Base-by-base conservation (phyloP, 164 flowering plant species). In the Piper betle region DNA sequence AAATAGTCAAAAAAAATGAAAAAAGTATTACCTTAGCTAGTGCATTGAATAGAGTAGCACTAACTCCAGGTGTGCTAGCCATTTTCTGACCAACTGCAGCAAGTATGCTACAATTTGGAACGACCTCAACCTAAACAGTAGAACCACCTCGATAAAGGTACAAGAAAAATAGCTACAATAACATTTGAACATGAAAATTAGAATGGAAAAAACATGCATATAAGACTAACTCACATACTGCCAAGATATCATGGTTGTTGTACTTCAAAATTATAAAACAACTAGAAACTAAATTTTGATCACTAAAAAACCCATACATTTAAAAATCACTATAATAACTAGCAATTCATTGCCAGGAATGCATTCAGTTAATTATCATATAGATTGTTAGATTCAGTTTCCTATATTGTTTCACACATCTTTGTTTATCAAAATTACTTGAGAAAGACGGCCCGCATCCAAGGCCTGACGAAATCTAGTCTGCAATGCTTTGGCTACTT, bases 41-140 rank as follows among this genome's bases (percentile, higher is more conserved):
- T 52, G 99, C 99, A 76, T 78, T 84, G 74, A 93, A 90, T 71
- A 93, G 87, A 53, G 92, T 82, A 61, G 97, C 96, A 77, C 99
- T 86, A 64, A 93, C 99, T 70, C 99, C 99, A 67, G 97, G 97
- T 60, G 95, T 93, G 70, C 96, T 90, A 0, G 96, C 96, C 99
- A 93, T 93, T 75, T 79, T 93, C 79, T 90, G 99, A 57, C 99
- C 99, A 73, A 93, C 97, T 39, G 97, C 76, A 39, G 98, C 96
- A 77, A 93, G 79, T 70, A 93, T 90, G 75, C 97, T 90, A 73
- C 98, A 93, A 71, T 84, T 86, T 61, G 80, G 92, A 53, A 93
- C 72, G 52, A 93, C 73, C 46, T 79, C 85, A 75, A 93, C 80
- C 99, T 93, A 55, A 5, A 55, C 12, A 84, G 61, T 19, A 73